Evolutionary conservation across 2,329 filamentous ascomycete genomes (phyloP), one percentile per base, ranked within the genome.

Genomic region (Aciculosporium take): DNA sequence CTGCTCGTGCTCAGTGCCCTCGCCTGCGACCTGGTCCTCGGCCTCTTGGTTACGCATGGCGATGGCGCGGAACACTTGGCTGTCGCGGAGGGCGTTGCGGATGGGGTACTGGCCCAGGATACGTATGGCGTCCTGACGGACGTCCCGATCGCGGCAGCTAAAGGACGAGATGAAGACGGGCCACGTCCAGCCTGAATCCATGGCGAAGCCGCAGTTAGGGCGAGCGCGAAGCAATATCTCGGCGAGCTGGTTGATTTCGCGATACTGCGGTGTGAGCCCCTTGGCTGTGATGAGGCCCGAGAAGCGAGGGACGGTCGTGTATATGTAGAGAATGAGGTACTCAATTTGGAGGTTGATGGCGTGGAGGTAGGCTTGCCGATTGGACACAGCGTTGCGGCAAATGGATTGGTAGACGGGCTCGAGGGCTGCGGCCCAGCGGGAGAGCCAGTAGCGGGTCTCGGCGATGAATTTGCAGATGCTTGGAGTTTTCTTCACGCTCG

Each of bases 141-240:
- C 59, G 0, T 49, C 45, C 3, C 53, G 51, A 37, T 66, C 61
- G 7, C 63, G 57, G 35, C 63, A 68, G 6, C 58, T 61, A 49
- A 64, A 62, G 0, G 64, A 54, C 3, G 60, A 57, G 4, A 66
- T 48, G 20, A 66, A 63, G 4, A 69, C 51, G 0, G 64, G 63
- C 63, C 65, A 65, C 6, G 63, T 65, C 50, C 63, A 65, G 0
- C 66, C 66, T 2, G 63, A 59, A 43, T 68, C 65, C 61, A 68
- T 64, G 1, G 65, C 58, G 44, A 68, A 67, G 39, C 56, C 56
- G n/a, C 60, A 61, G 43, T 49, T 62, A 9, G 52, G 58, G 10
- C 58, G 56, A 9, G 53, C 51, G 21, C 48, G 46, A 20, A 68
- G 56, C 3, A 68, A 44, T 2, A 54, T 57, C 41, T 63, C 61